Evolutionary conservation across 1,284 basidiomycete genomes (phyloP).

Genomic region (Puccinia hordei): DNA sequence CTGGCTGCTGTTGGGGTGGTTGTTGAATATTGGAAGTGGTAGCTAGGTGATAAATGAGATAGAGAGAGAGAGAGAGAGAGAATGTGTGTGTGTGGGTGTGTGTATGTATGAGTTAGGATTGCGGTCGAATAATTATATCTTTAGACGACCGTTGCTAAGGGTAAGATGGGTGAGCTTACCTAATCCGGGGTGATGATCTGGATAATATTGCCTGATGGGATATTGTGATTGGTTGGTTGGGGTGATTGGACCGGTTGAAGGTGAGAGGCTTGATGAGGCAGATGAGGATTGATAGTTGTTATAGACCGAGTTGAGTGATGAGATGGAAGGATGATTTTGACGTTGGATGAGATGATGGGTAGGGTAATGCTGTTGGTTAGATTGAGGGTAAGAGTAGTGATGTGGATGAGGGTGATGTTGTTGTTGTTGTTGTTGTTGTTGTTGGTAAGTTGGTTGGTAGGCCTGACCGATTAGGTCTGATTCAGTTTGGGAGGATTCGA

Average conservation of each 20-base stretch:
- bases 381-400: not conserved
- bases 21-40: not conserved
- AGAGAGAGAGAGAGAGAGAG: too few relatives aligned
- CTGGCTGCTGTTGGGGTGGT: not conserved
- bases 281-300: slow-evolving; percentile 3
- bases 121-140: not conserved
- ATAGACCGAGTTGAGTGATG: slow-evolving; percentile 20
- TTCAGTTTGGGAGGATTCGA: not conserved
- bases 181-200: slow-evolving; percentile 26
- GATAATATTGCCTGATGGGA: not conserved
- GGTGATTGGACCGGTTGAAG: not conserved
- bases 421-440: not conserved
- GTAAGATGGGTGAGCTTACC: not conserved
- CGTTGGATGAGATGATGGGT: not conserved
- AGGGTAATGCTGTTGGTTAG: not conserved
- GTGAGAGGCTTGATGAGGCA: not conserved
- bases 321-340: slow-evolving; percentile 18
- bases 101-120: too few relatives aligned
- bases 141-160: not conserved
- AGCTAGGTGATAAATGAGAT: too few relatives aligned
- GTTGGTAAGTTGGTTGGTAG: not conserved
- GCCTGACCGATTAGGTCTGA: slow-evolving; percentile 6
- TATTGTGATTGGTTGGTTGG: slow-evolving; percentile 12
- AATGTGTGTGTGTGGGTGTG: too few relatives aligned
- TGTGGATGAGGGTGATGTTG: slow-evolving; percentile 7